Base-by-base conservation (phyloP, 257 asterid genomes). In the Jasminum sambac region DNA sequence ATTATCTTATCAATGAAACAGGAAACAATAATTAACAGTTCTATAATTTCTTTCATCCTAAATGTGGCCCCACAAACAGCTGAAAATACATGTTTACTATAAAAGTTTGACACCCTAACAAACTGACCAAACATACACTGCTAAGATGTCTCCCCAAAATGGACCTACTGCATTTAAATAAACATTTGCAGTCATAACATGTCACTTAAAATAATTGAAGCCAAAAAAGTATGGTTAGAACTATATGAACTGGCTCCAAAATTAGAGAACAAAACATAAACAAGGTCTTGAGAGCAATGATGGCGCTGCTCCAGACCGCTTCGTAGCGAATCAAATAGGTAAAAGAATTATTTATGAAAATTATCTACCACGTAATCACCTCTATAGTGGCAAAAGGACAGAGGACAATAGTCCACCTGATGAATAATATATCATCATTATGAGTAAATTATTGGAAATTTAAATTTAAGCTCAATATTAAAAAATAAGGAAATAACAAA, bases 401-500 rank as follows among this genome's bases (percentile, higher is more conserved):
- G 17, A 48, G 58, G 8, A 48, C 4, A 5, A n/a, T n/a, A 48
- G 23, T 14, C 24, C 57, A 46, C 7, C 57, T 46, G 58, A 48
- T 7, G 34, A 44, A 16, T 43, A 71, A 19, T 7, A 19, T 48
- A 59, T 43, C 59, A 63, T 69, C 57, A 63, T 64, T 13, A 67
- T 63, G 44, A 44, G 46, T 46, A 60, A 39, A 67, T 55, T 63
- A 26, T 25, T 69, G 52, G 48, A 74, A 64, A 73, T 57, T 64
- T 57, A 21, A 55, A 55, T 30, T 46, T 48, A 25, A 68, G 72
- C 37, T 70, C 40, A 19, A 72, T 24, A 11, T 40, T 26, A 64
- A 61, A 64, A 68, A 60, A 63, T 48, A 11, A 55, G 21, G 67
- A 58, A 19, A 57, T 30, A 41, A 34, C 26, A 70, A 71, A 48